Evolutionary conservation across 257 asterid genomes (phyloP).

Genomic region (Salvia rosmarinus): DNA sequence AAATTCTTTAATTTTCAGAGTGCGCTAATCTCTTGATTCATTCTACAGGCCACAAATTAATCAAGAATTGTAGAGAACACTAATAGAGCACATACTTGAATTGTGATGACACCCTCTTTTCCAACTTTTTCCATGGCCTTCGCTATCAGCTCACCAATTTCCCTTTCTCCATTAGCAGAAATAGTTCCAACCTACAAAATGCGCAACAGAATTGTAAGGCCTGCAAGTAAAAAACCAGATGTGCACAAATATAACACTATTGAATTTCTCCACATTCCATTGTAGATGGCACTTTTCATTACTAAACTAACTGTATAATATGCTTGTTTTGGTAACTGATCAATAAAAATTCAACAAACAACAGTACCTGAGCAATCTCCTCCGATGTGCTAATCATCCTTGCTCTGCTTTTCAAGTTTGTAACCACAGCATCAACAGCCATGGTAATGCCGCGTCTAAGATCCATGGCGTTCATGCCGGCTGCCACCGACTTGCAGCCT

Average conservation of each 20-base stretch:
- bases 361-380: constrained; percentile 91
- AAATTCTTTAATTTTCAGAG: not conserved
- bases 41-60: not conserved
- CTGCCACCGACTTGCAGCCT: constrained; percentile 99
- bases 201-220: not conserved
- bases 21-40: not conserved
- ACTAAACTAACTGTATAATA: not conserved
- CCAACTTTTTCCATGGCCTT: constrained; percentile 99
- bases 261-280: not conserved
- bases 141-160: constrained; percentile 91
- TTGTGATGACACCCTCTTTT: constrained; percentile 95
- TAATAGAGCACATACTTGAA: constrained; percentile 61
- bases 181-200: constrained; percentile 82
- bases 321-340: not conserved
- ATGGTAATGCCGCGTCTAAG: constrained; percentile 87
- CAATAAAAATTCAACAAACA: not conserved
- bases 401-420: constrained; percentile 92
- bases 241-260: not conserved
- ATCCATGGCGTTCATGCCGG: constrained; percentile 99
- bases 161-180: constrained; percentile 92
- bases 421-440: constrained; percentile 90
- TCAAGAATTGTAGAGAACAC: not conserved
- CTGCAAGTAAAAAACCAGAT: not conserved
- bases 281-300: not conserved
- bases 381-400: constrained; percentile 97